Evolutionary conservation across 345 rosid genomes (phyloP).

Genomic region (Schrenkiella parvula): DNA sequence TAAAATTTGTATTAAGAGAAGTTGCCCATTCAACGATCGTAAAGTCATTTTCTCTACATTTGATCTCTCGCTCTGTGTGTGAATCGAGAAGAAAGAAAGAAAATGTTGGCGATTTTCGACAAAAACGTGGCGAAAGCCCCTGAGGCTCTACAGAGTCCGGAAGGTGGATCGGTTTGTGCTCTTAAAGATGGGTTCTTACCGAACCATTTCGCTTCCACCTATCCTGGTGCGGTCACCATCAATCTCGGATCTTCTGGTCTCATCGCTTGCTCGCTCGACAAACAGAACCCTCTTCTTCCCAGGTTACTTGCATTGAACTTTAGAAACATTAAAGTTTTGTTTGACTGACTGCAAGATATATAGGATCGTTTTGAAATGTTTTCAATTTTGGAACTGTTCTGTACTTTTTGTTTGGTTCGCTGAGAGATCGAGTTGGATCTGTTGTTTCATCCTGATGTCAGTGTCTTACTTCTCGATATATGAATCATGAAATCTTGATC

Average conservation of each 20-base stretch:
- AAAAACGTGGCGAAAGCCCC: constrained; percentile 84
- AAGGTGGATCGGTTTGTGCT: constrained; percentile 45
- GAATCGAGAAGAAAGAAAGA: constrained; percentile 16
- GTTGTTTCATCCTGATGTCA: background rate
- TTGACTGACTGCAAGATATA: background rate
- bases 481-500: background rate
- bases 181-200: constrained; percentile 66
- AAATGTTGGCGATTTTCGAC: constrained; percentile 89
- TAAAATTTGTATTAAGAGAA: background rate
- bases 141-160: constrained; percentile 60
- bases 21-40: constrained; percentile 22
- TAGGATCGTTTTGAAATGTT: background rate
- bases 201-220: constrained; percentile 47
- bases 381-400: background rate
- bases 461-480: background rate
- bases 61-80: constrained; percentile 9
- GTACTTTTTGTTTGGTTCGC: background rate
- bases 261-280: constrained; percentile 65
- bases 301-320: constrained; percentile 38
- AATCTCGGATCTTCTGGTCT: constrained; percentile 75
- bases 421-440: background rate
- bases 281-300: constrained; percentile 86
- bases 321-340: background rate
- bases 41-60: constrained; percentile 4
- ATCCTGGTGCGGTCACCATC: constrained; percentile 60